Conservation (phyloP, 1,139 yeast species). For the Trichomonascaceae sp. region DNA sequence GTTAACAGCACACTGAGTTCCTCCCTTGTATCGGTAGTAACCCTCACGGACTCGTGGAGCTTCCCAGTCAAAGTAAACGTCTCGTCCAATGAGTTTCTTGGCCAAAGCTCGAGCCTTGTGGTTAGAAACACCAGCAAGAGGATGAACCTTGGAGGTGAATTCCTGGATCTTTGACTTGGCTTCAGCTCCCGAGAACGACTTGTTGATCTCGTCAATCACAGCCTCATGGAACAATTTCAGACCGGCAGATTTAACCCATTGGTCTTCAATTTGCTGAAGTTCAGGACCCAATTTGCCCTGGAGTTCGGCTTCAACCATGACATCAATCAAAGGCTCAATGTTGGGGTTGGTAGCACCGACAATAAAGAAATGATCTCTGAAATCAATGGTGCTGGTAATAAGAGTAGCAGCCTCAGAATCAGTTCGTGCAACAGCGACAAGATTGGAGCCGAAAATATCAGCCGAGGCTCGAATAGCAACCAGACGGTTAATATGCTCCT, state of each 20-base stretch:
- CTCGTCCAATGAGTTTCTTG: slow-evolving; percentile 70
- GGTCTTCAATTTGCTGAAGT: slow-evolving; percentile 67
- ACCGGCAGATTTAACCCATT: slow-evolving; percentile 82
- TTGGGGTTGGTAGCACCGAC: slow-evolving; percentile 88
- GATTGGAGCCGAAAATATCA: slow-evolving; percentile 82
- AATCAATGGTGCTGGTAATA: slow-evolving; percentile 88
- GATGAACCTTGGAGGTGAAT: slow-evolving; percentile 66
- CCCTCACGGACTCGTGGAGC: slow-evolving; percentile 96
- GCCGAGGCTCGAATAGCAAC: slow-evolving; percentile 95
- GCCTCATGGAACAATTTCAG: slow-evolving; percentile 89
- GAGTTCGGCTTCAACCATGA: slow-evolving; percentile 76
- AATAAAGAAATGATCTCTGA: slow-evolving; percentile 88
- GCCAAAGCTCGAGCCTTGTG: slow-evolving; percentile 78
- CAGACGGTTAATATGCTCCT: slow-evolving; percentile 91
- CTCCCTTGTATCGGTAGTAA: slow-evolving; percentile 93
- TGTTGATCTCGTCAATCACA: slow-evolving; percentile 73
- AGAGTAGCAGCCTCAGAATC: slow-evolving; percentile 97
- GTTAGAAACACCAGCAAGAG: slow-evolving; percentile 69
- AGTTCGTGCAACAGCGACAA: slow-evolving; percentile 88
- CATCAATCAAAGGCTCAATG: slow-evolving; percentile 64
- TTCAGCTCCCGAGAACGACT: slow-evolving; percentile 57
- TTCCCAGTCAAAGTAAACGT: slow-evolving; percentile 92
- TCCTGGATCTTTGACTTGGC: slow-evolving; percentile 50
- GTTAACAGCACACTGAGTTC: slow-evolving; percentile 96
- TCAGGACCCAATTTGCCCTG: slow-evolving; percentile 66